Evolutionary conservation across 371 early-diverging fungal species (phyloP).

Genomic region (Synchytrium microbalum): DNA sequence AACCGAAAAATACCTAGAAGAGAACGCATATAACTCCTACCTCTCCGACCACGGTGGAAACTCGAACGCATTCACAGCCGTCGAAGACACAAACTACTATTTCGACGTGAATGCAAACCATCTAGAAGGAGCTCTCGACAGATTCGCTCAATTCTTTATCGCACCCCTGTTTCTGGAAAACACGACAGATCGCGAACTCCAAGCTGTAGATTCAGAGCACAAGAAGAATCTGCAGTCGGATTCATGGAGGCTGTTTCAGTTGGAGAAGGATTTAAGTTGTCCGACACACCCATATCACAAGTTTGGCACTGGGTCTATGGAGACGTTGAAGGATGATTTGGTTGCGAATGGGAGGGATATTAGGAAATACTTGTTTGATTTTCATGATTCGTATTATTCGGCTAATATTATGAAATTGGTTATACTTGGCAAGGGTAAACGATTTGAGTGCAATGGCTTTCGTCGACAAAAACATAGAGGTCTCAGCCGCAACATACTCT

Average conservation of each 20-base stretch:
- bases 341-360: conserved; percentile 64
- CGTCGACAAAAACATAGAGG: background rate
- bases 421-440: conserved; percentile 75
- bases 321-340: conserved; percentile 76
- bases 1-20: conserved; percentile 65
- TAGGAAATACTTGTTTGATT: conserved; percentile 75
- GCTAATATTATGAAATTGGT: conserved; percentile 93
- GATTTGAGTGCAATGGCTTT: background rate
- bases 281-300: conserved; percentile 74
- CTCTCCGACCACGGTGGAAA: conserved; percentile 83
- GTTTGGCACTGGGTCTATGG: conserved; percentile 77
- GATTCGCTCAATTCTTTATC: conserved; percentile 89
- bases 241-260: conserved; percentile 74
- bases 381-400: conserved; percentile 82
- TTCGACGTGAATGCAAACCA: conserved; percentile 82
- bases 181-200: conserved; percentile 85
- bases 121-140: conserved; percentile 86
- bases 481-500: background rate
- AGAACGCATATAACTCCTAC: conserved; percentile 87
- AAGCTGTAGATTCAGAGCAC: conserved; percentile 94
- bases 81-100: conserved; percentile 86
- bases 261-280: conserved; percentile 72
- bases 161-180: conserved; percentile 76
- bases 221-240: conserved; percentile 86
- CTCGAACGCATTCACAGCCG: conserved; percentile 92